phyloP scores from a whole-genome alignment of 108 stramenopile genomes.

The Nannochloropsis gaditana region DNA sequence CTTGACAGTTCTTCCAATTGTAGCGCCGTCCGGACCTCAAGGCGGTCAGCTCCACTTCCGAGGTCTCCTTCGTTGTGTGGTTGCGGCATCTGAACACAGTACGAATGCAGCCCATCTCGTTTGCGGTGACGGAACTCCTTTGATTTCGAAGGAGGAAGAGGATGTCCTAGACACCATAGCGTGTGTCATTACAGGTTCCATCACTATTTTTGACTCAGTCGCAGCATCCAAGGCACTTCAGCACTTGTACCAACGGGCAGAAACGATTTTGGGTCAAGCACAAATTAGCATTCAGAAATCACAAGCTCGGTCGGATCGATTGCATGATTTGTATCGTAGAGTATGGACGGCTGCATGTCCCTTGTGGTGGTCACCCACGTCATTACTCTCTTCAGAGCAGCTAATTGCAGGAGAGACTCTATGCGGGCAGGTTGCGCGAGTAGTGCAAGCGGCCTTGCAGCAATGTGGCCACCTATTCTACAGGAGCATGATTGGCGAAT shows the following conservation, averaged over 20 bases:
- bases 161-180: neutral
- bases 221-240: neutral
- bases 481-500: neutral
- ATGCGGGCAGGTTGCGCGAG: neutral
- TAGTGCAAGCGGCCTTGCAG: neutral
- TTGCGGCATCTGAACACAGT: neutral
- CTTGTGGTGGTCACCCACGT: neutral
- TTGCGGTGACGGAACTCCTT: neutral
- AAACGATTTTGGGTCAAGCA: neutral
- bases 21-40: neutral
- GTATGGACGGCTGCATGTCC: constrained; percentile 6
- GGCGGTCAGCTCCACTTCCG: neutral
- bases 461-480: neutral
- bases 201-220: neutral
- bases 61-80: neutral
- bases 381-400: neutral
- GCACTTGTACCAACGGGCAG: neutral
- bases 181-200: neutral
- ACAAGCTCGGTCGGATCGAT: neutral
- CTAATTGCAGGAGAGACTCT: neutral
- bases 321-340: neutral
- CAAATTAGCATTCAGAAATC: neutral
- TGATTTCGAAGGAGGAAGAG: neutral
- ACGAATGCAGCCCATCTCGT: neutral
- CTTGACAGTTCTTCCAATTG: neutral